Conservation (phyloP, 1,284 basidiomycete genomes). For the Testicularia cyperi region DNA sequence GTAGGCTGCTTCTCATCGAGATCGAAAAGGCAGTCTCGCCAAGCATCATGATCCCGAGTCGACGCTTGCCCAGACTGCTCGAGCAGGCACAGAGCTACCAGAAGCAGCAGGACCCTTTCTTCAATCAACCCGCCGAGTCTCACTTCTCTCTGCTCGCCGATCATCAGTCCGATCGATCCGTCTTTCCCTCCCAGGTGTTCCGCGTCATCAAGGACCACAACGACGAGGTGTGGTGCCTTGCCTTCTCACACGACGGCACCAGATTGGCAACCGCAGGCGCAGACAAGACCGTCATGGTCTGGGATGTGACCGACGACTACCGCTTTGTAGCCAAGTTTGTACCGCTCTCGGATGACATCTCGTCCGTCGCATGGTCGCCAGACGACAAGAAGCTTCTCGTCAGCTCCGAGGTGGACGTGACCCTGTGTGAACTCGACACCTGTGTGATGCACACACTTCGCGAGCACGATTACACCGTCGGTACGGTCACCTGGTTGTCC, state of each 20-base stretch:
- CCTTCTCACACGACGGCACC: conserved; percentile 87
- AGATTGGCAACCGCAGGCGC: conserved; percentile 84
- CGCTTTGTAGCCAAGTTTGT: conserved; percentile 34
- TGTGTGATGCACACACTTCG: conserved; percentile 59
- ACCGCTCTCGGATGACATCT: conserved; percentile 36
- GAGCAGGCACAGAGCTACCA: conserved; percentile 83
- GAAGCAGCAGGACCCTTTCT: conserved; percentile 51
- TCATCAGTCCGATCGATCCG: conserved; percentile 73
- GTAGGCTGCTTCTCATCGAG: conserved; percentile 73
- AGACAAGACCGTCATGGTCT: conserved; percentile 84
- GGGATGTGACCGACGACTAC: conserved; percentile 63
- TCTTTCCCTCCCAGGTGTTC: conserved; percentile 76
- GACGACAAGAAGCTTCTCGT: conserved; percentile 44
- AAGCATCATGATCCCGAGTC: conserved; percentile 85
- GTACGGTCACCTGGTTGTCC: conserved; percentile 82
- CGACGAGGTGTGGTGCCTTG: conserved; percentile 93
- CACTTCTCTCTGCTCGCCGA: conserved; percentile 82
- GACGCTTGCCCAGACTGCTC: conserved; percentile 79
- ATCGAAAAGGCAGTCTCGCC: conserved; percentile 89
- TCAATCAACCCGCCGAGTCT: conserved; percentile 56
- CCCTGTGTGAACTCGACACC: conserved; percentile 30
- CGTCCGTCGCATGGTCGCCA: conserved; percentile 65
- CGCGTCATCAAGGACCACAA: conserved; percentile 76
- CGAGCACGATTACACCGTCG: conserved; percentile 81
- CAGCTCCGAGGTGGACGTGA: conserved; percentile 41